phyloP scores from a whole-genome alignment of 2,329 filamentous ascomycete species.

The Pyrenochaeta sp. region DNA sequence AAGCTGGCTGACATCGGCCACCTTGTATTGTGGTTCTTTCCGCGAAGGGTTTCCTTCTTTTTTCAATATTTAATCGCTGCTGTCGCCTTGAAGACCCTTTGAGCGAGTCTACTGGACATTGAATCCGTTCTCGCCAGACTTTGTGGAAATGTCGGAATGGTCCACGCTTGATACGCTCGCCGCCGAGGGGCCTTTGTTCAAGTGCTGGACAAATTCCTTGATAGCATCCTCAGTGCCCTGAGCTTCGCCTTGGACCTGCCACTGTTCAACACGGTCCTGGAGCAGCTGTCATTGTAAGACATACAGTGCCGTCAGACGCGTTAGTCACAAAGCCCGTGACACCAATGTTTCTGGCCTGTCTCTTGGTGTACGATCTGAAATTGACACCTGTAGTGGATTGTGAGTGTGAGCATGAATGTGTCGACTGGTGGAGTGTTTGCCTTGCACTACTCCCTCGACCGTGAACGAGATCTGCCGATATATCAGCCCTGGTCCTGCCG shows the following conservation, averaged over 20 bases:
- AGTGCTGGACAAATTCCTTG: constrained; percentile 73
- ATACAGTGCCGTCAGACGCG: constrained; percentile 54
- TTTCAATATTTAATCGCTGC: no score
- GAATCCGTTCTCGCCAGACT: constrained; percentile 74
- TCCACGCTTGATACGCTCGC: constrained; percentile 79
- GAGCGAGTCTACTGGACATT: constrained; percentile 23
- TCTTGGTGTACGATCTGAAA: constrained; percentile 57
- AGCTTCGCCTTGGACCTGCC: constrained; percentile 85
- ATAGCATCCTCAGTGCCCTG: constrained; percentile 75
- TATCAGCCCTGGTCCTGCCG: constrained; percentile 23
- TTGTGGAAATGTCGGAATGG: constrained; percentile 68
- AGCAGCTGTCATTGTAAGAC: constrained; percentile 3
- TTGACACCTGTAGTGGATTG: no score
- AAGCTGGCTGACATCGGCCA: no score
- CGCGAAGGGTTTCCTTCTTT: no score
- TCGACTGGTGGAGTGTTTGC: no score
- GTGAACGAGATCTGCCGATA: constrained; percentile 54
- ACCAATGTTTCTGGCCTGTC: constrained; percentile 52
- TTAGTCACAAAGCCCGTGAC: constrained; percentile 58
- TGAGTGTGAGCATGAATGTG: no score
- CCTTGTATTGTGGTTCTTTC: no score
- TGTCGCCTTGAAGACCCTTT: not conserved
- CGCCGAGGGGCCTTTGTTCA: constrained; percentile 75
- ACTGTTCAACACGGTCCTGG: constrained; percentile 10
- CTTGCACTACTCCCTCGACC: constrained; percentile 57